These are phyloP conservation scores for Nematocida sp. DNA, from an alignment of 371 early-diverging fungal species.

Conservation along the genomic window DNA sequence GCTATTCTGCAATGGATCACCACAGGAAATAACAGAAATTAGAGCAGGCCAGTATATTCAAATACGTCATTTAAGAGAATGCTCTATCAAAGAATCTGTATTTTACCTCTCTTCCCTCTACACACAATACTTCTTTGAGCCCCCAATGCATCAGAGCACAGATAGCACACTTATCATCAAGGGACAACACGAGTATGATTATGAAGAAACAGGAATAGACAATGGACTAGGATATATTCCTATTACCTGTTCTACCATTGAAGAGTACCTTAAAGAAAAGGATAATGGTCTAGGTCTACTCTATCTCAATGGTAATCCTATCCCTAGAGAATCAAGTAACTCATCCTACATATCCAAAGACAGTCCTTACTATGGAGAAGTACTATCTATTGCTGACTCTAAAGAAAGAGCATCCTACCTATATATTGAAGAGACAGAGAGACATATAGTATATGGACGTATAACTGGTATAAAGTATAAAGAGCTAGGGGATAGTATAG, in stretches of 20 bases:
- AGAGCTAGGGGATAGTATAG: not conserved
- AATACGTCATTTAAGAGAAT: slow-evolving; percentile 52
- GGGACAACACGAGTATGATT: no score
- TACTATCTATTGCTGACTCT: not conserved
- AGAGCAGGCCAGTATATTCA: slow-evolving; percentile 45
- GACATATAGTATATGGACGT: slow-evolving; percentile 17
- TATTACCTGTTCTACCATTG: not conserved
- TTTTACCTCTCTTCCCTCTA: slow-evolving; percentile 62
- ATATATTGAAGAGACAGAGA: slow-evolving; percentile 21
- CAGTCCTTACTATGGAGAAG: slow-evolving; percentile 15
- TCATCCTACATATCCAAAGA: slow-evolving; percentile 38
- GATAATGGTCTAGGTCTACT: slow-evolving; percentile 18
- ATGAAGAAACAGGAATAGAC: no score
- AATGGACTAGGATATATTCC: slow-evolving; percentile 44
- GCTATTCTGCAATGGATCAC: slow-evolving; percentile 55
- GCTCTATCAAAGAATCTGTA: slow-evolving; percentile 33
- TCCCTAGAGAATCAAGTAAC: slow-evolving; percentile 16
- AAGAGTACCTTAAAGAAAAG: not conserved
- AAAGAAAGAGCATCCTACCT: not conserved
- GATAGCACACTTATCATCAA: slow-evolving; percentile 1
- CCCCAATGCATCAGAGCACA: not conserved
- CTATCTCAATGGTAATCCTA: slow-evolving; percentile 1
- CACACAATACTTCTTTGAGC: slow-evolving; percentile 49
- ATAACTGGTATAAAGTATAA: not conserved
- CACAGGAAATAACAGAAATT: slow-evolving; percentile 46